A percentile compares a stretch with the other conserved stretches of the same genome.
Conservation (phyloP, 164 flowering plant species). For the Vitis cinerea region DNA sequence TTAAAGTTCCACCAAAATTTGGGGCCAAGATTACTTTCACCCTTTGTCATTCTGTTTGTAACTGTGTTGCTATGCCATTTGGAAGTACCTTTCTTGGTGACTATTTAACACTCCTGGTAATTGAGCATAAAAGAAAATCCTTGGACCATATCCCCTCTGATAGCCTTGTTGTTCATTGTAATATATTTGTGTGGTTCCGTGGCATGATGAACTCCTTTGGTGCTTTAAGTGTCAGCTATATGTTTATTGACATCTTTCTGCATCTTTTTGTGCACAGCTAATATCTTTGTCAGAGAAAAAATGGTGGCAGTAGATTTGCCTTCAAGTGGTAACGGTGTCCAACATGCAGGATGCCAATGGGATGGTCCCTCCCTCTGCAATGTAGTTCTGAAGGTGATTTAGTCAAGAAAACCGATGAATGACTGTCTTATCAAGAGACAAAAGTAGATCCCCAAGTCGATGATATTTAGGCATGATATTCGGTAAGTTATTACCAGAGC, state of each 20-base stretch:
- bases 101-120: no score
- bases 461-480: not conserved
- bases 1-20: no score
- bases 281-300: conserved; percentile 58
- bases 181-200: no score
- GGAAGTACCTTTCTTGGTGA: no score
- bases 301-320: conserved; percentile 32
- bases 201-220: not conserved
- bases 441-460: not conserved
- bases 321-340: not conserved
- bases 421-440: not conserved
- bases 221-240: not conserved
- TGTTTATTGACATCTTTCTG: not conserved
- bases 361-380: no score
- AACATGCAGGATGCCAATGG: conserved; percentile 1
- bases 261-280: conserved; percentile 39
- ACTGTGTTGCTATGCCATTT: no score
- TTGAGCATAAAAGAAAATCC: no score
- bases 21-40: no score
- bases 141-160: no score
- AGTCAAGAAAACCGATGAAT: not conserved
- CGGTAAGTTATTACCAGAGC: not conserved
- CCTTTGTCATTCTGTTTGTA: no score
- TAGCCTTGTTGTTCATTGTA: no score
- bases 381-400: no score